Evolutionary conservation across 2,329 filamentous ascomycete genomes (phyloP).

Genomic region (Tolypocladium cylindrosporum): DNA sequence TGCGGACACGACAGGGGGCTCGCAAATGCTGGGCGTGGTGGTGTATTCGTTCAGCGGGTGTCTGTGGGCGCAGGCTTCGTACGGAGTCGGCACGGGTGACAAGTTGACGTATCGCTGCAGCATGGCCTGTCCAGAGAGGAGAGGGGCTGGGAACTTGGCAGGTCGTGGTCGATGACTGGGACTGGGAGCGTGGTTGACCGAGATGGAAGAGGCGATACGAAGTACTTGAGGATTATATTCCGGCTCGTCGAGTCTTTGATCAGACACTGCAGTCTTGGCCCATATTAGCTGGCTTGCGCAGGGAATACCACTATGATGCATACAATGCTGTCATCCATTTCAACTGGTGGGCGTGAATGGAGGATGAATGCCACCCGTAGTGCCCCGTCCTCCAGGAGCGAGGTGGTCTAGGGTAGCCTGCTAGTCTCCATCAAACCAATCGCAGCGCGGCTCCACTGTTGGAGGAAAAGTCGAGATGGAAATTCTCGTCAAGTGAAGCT

Average conservation of each 20-base stretch:
- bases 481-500: not conserved
- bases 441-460: not conserved
- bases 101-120: conserved; percentile 1
- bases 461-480: not conserved
- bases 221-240: too few species aligned
- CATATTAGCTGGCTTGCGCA: not conserved
- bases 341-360: not conserved
- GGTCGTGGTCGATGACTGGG: conserved; percentile 3
- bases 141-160: not conserved
- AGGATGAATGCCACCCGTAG: too few species aligned
- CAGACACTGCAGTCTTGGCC: too few species aligned
- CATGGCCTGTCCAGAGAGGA: conserved; percentile 2
- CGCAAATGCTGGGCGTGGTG: conserved; percentile 1
- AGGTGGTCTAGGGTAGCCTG: not conserved
- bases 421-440: not conserved
- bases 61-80: conserved; percentile 5
- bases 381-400: too few species aligned
- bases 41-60: conserved; percentile 6
- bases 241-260: too few species aligned
- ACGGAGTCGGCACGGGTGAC: not conserved
- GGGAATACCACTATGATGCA: not conserved
- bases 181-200: not conserved
- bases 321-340: not conserved
- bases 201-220: not conserved
- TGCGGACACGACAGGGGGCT: not conserved